Evolutionary conservation across 768 basidiomycete genomes (phyloP), one percentile per base, ranked within the genome.

Genomic region (Cystofilobasidium macerans): DNA sequence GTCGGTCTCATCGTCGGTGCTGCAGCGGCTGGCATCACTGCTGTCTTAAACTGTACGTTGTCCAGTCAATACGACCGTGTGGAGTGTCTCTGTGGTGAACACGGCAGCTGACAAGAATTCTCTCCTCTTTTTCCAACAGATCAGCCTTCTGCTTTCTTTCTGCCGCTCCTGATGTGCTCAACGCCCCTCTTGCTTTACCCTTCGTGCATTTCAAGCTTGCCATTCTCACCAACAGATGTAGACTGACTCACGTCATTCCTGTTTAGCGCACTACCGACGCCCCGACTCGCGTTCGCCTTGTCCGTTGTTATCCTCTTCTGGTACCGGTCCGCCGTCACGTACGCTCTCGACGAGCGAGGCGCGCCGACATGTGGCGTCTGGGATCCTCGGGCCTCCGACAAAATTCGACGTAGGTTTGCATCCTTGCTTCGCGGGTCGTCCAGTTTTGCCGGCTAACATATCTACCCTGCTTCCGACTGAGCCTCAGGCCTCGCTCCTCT

Each of bases 321-420:
- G n/a, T 63, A 63, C 40, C 36, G 38, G 24, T 35, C 51, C 6
- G 12, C 62, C 1, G 28, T 63, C 20, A 14, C 26, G 26, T 63
- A 42, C 33, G 26, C 62, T 0, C 48, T 63, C 28, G 51, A 51
- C 20, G 24, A 24, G 1, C 35, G 26, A 3, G 62, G 62, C n/a
- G 62, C 62, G 16, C 62, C 62, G n/a, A 63, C 62, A 0, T 63
- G 62, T 32, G 62, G 62, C 0, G 30, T 63, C 51, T 54, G 51
- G 24, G 51, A 43, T 22, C 30, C 36, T 3, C 18, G 16, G 14
- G 48, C 13, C 24, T 14, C 43, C 24, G 30, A n/a, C 18, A n/a
- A 6, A 0, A 11, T 53, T 12, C 48, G 18, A 8, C 51, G 32
- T 53, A 28, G 36, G 62, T 51, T 40, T 16, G 26, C 42, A 43